Evolutionary conservation across 805 yeast genomes (phyloP), one percentile per base, ranked within the genome.

Genomic region (Yamadazyma akitaensis): DNA sequence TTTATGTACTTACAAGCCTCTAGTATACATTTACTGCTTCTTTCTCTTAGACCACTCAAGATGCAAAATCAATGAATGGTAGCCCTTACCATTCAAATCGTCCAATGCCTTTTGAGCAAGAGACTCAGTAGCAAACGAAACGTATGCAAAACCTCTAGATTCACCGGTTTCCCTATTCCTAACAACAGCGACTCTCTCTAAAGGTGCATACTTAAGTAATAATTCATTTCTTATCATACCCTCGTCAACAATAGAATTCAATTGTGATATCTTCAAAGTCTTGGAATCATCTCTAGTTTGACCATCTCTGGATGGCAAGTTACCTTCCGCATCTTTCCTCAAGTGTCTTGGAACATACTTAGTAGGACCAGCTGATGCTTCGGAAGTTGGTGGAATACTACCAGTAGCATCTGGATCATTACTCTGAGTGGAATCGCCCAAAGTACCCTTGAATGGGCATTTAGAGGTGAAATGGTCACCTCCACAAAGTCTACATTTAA

Each of bases 401-500:
- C 54, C 60, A 10, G 64, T 57, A 28, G 43, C 26, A 1, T 40
- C 40, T 34, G 42, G 39, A 16, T 36, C 41, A 24, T 58, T 57
- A 25, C 61, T 64, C 39, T 53, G 57, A 8, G 65, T 55, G 28
- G 65, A 57, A 32, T 72, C 75, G 24, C 76, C 73, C 64, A 92
- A 75, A 33, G 94, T 86, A 59, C 85, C 95, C 73, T 87, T 91
- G 80, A 81, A 89, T 53, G 99, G 99, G 86, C 99, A 94, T 73
- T 85, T 84, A 66, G 89, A 73, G 36, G 97, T 87, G 79, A 84
- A 88, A 77, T 94, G 99, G 56, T 82, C 85, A 63, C 96, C 97
- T 51, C 86, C 87, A 85, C 99, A 94, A 46, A 79, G 73, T 80
- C 97, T 88, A 81, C 99, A 94, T 58, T 69, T 72, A 54, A 82